Base-by-base conservation (phyloP, 2,329 filamentous ascomycete species). In the Trichoderma aggressivum region DNA sequence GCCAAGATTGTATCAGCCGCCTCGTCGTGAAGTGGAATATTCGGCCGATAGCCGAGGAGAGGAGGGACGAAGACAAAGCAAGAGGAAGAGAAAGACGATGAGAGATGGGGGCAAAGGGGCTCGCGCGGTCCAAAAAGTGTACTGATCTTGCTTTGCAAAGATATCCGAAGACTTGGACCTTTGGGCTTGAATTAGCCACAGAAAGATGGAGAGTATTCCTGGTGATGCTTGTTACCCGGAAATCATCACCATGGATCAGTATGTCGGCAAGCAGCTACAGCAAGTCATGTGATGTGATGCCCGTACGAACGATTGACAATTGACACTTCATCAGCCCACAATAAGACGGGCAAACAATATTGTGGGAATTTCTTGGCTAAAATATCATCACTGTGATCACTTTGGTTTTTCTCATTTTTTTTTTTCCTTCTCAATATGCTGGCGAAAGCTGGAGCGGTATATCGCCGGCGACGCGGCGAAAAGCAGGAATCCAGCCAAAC, bases 1-100 rank as follows among this genome's bases (percentile, higher is more conserved):
- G 4, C 1, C 8, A 4, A 21, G 0, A 21, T 1, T 47, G 2
- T 3, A 21, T 47, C 10, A 47, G n/a, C 3, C 2, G 1, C 2
- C 18, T 47, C 21, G 18, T 11, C 5, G 0, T 10, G 1, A 47
- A 3, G 11, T 47, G 7, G 18, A n/a, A 11, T 10, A 6, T 1
- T 47, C n/a, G 8, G 8, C 0, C 43, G 18, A 1, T 5, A 21
- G n/a, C 3, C 8, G 43, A 47, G 18, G 43, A 21, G 43, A 8
- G 0, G 8, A 47, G 2, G 4, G 4, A 12, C 18, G n/a, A 47
- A n/a, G 43, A 34, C 2, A 34, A 34, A 7, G 32, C 7, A 34
- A 34, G 10, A 11, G 8, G 8, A 11, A 34, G 32, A 34, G 32
- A 11, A 34, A 28, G 30, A 1, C 30, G 30, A 32, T 10, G 8